Evolutionary conservation across 768 basidiomycete species (phyloP).

Genomic region (Leucogyrophana mollusca): DNA sequence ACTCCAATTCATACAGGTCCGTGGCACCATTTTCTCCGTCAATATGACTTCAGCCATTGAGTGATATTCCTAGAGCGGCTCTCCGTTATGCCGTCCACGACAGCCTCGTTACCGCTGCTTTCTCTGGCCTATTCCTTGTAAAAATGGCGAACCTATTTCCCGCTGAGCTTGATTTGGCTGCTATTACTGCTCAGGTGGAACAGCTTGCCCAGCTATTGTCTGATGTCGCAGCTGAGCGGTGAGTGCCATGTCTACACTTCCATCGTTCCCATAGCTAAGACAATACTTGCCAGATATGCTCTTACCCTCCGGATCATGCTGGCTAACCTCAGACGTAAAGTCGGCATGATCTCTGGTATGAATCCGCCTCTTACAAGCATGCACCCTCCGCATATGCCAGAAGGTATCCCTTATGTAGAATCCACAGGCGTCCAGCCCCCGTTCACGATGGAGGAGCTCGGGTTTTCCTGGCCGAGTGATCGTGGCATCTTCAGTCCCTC

Average conservation of each 20-base stretch:
- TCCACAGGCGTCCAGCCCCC: conserved; percentile 56
- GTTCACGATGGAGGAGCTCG: conserved; percentile 84
- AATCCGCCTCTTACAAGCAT: conserved; percentile 47
- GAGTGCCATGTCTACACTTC: conserved; percentile 12
- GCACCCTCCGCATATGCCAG: conserved; percentile 53
- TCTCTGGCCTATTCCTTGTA: conserved; percentile 86
- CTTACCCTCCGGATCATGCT: conserved; percentile 92
- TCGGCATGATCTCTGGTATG: conserved; percentile 59
- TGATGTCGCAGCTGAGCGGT: conserved; percentile 92
- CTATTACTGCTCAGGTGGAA: conserved; percentile 82
- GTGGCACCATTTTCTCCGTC: conserved; percentile 16
- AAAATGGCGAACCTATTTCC: conserved; percentile 97
- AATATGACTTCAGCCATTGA: neutral
- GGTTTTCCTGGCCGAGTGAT: conserved; percentile 69
- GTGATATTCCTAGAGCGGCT: conserved; percentile 57
- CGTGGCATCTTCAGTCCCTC: conserved; percentile 71
- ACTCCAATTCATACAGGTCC: conserved; percentile 81
- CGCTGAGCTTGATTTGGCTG: conserved; percentile 71
- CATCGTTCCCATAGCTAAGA: neutral
- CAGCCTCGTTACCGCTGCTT: conserved; percentile 86
- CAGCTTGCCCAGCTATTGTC: conserved; percentile 88
- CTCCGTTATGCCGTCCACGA: conserved; percentile 92
- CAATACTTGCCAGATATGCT: conserved; percentile 61
- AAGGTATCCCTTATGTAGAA: conserved; percentile 58
- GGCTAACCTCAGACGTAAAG: conserved; percentile 85